These are phyloP conservation scores for Eleusine indica DNA, from an alignment of 176 grass and related monocot species.

Conservation along the genomic window DNA sequence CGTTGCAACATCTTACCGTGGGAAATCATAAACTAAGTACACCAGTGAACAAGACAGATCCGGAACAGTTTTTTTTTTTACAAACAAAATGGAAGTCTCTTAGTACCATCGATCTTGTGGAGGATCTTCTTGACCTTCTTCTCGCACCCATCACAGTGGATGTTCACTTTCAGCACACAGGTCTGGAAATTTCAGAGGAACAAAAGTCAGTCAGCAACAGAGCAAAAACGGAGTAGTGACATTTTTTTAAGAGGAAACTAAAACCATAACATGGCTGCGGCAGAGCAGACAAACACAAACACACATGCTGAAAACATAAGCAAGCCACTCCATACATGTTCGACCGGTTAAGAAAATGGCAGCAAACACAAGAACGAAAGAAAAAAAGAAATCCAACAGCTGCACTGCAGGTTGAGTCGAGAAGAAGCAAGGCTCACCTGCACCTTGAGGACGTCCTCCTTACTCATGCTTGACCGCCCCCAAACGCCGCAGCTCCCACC, in stretches of 20 bases:
- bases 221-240: background rate
- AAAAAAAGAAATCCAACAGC: background rate
- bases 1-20: background rate
- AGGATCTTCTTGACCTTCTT: conserved; percentile 98
- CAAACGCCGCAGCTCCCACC: background rate
- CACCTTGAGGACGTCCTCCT: conserved; percentile 71
- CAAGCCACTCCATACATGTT: background rate
- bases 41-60: too few relatives aligned
- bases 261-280: background rate
- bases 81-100: background rate
- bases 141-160: conserved; percentile 95
- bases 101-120: conserved; percentile 79
- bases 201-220: background rate
- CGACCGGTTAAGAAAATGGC: background rate
- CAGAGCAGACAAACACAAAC: conserved; percentile 24
- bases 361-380: background rate
- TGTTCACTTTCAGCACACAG: conserved; percentile 81
- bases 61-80: background rate
- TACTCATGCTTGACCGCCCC: conserved; percentile 59
- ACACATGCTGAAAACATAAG: background rate
- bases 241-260: too few relatives aligned
- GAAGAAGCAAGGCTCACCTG: conserved; percentile 59
- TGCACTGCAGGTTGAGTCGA: background rate
- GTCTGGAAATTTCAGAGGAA: conserved; percentile 49
- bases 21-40: too few relatives aligned